Base-by-base conservation (phyloP, 768 basidiomycete genomes). In the Piloderma croceum region DNA sequence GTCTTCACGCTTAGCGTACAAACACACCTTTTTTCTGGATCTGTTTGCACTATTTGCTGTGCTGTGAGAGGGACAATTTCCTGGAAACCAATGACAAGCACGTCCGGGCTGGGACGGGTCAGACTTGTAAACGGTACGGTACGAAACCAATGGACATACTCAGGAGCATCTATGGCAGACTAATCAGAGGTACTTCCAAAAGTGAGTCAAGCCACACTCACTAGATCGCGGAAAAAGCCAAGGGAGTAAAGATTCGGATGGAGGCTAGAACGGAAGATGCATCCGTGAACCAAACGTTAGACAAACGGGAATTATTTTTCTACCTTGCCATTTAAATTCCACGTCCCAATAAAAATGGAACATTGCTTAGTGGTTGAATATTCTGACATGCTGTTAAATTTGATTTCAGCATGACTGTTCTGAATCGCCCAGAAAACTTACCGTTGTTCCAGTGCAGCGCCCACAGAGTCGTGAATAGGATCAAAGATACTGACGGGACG, bases 51-150 rank as follows among this genome's bases (percentile, higher is more conserved):
- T 31, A 99, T 97, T 59, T 97, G 93, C 53, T 93, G 90, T 3
- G 96, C 90, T n/a, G 90, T 97, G 34, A 99, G 74, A 4, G 92
- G 91, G 0, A 99, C 96, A 39, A 99, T 92, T 62, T 99, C 96
- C 61, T 99, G 93, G 58, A 97, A 96, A 2, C 88, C 90, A 21
- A 97, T 69, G 17, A 82, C 82, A 57, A 94, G 83, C 46, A 98
- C 79, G 55, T 97, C 92, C 5, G 92, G 91, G 32, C 87, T 88
- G 41, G 9, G 39, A 25, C 34, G 19, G 15, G 34, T 48, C 32
- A 38, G 54, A 43, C 53, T 44, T 27, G 35, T 34, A 36, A 24
- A 18, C 24, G 18, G 9, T 24, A 45, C 9, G 32, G 25, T 13
- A 15, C 38, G 25, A 32, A 18, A 27, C 10, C 9, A 24, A 27